A percentile compares a stretch with the other conserved stretches of the same genome.
These are phyloP conservation scores for Thermothielavioides terrestris DNA, from an alignment of 495 filamentous ascomycete species.

Conservation along the genomic window DNA sequence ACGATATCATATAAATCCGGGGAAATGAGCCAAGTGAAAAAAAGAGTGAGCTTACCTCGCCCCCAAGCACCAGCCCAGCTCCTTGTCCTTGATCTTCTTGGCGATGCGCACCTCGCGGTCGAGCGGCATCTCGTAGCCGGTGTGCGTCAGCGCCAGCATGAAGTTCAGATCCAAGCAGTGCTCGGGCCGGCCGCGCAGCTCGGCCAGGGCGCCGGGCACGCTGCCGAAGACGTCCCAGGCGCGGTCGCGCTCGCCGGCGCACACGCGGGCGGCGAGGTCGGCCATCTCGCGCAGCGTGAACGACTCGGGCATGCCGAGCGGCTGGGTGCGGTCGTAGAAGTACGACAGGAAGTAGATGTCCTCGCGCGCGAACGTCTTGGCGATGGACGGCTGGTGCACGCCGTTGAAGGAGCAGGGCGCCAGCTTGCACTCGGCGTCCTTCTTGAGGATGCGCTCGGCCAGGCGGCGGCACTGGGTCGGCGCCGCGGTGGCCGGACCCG, in stretches of 20 bases:
- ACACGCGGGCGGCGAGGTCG: constrained; percentile 75
- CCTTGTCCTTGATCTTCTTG: constrained; percentile 96
- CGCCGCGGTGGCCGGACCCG: constrained; percentile 64
- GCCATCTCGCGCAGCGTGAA: constrained; percentile 84
- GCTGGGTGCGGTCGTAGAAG: constrained; percentile 88
- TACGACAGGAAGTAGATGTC: constrained; percentile 96
- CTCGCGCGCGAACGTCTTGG: constrained; percentile 84
- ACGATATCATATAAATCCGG: background rate
- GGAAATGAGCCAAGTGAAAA: background rate
- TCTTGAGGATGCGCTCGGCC: constrained; percentile 83
- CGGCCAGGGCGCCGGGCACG: constrained; percentile 62
- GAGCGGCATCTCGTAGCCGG: constrained; percentile 96
- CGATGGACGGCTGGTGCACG: constrained; percentile 84
- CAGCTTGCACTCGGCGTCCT: constrained; percentile 72
- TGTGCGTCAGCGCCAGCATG: constrained; percentile 85
- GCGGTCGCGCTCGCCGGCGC: constrained; percentile 56
- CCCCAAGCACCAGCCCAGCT: constrained; percentile 95
- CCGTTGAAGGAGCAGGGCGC: constrained; percentile 96
- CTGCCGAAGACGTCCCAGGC: constrained; percentile 70
- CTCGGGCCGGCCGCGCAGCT: constrained; percentile 73
- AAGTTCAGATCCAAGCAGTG: constrained; percentile 93
- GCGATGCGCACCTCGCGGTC: constrained; percentile 93
- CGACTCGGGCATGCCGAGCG: constrained; percentile 89
- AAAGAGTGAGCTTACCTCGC: constrained; percentile 58
- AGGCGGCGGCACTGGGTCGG: constrained; percentile 82